phyloP scores from a whole-genome alignment of 2,329 filamentous ascomycete species.

The Neoascochyta sp. region DNA sequence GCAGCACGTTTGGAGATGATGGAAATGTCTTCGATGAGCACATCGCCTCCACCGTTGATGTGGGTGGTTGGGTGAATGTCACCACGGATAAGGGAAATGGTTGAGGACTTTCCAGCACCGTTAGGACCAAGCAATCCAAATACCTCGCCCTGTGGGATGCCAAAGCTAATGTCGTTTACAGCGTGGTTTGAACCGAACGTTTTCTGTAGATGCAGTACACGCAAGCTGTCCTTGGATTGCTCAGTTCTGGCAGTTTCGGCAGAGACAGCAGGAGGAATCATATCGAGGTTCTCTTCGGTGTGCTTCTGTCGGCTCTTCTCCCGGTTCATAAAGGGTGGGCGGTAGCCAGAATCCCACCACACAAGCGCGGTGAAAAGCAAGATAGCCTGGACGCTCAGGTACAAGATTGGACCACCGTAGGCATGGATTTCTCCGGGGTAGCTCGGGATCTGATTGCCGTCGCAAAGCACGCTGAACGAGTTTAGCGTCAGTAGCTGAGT shows the following conservation, averaged over 20 bases:
- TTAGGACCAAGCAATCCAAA: conserved; percentile 89
- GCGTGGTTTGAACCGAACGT: conserved; percentile 68
- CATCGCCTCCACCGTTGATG: conserved; percentile 62
- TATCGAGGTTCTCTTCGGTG: conserved; percentile 42
- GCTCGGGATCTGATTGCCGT: conserved; percentile 56
- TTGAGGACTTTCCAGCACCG: conserved; percentile 87
- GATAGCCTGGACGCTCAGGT: conserved; percentile 70
- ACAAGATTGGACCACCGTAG: conserved; percentile 82
- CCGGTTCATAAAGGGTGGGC: conserved; percentile 51
- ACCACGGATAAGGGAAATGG: conserved; percentile 84
- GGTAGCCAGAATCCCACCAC: conserved; percentile 72
- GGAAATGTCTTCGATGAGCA: conserved; percentile 74
- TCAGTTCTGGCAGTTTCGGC: conserved; percentile 63
- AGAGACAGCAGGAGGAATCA: conserved; percentile 55
- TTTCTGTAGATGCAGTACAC: conserved; percentile 78
- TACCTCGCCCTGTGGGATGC: conserved; percentile 73
- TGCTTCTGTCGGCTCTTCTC: conserved; percentile 38
- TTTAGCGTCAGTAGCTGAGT: conserved; percentile 76
- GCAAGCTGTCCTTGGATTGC: conserved; percentile 63
- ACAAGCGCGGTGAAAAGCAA: conserved; percentile 69
- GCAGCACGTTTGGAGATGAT: conserved; percentile 68
- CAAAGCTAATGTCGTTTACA: conserved; percentile 85
- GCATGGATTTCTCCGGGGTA: conserved; percentile 68
- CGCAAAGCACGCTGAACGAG: conserved; percentile 75
- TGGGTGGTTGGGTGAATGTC: conserved; percentile 68